These are phyloP conservation scores for Rubia tinctorum DNA, from an alignment of 305 asterid genomes.

Conservation along the genomic window DNA sequence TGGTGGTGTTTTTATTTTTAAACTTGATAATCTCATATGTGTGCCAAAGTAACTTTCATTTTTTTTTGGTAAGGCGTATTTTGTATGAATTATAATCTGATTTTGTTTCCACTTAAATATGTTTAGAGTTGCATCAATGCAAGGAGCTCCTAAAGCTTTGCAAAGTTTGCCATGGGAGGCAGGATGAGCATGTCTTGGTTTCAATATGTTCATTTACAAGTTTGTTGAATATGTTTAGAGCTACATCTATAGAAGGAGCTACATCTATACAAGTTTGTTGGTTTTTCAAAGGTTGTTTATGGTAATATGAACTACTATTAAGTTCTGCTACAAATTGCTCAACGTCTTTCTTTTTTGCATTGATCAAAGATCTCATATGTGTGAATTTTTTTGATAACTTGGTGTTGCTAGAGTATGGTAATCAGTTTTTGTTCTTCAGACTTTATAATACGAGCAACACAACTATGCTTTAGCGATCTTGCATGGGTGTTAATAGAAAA, in stretches of 20 bases:
- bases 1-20: no score
- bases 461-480: not conserved
- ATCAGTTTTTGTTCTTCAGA: not conserved
- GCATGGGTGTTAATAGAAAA: no score
- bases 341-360: not conserved
- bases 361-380: not conserved
- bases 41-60: no score
- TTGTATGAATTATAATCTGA: slow-evolving; percentile 16
- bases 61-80: not conserved
- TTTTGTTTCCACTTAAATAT: slow-evolving; percentile 23
- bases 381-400: not conserved
- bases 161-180: slow-evolving; percentile 77
- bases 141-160: slow-evolving; percentile 79
- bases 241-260: no score
- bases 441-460: not conserved
- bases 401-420: no score
- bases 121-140: slow-evolving; percentile 79
- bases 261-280: slow-evolving; percentile 12
- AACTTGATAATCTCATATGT: no score
- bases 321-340: no score
- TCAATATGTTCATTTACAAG: slow-evolving; percentile 46
- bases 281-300: slow-evolving; percentile 92
- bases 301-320: slow-evolving; percentile 33
- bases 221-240: not conserved
- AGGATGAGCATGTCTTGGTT: slow-evolving; percentile 71